Evolutionary conservation across 768 basidiomycete genomes (phyloP), one percentile per base, ranked within the genome.

Genomic region (Termitomyces sp.): DNA sequence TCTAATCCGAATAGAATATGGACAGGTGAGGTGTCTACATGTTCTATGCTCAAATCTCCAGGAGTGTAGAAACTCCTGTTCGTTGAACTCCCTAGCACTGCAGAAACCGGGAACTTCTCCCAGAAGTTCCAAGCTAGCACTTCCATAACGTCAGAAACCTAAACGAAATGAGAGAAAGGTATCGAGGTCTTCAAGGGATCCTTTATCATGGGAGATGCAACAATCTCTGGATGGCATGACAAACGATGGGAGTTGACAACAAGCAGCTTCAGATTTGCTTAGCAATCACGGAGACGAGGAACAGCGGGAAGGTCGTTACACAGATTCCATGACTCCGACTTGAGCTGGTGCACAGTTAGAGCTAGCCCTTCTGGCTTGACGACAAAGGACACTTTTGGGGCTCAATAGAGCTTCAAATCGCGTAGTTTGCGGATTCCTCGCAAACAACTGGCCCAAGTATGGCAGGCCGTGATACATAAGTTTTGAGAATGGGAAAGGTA

Each of bases 181-280:
- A 18, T 63, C 61, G 18, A 65, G 50, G 22, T 52, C 44, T 10
- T 52, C 40, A 56, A 45, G 16, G 47, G 40, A 13, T 48, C 55
- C 20, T 53, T n/a, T 16, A 28, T 55, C 3, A 47, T 48, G 33
- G 57, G 47, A 16, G 44, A 59, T 20, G 54, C 56, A 40, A 52
- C 60, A 2, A 60, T 35, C 2, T 65, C 66, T 3, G 64, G 63
- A n/a, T 65, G 57, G 47, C 61, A 65, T 1, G 60, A 56, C 11
- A 63, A 62, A 40, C 66, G 58, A 44, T 66, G 66, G 24, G 60
- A 55, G 47, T 66, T 66, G 41, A 69, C 44, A 1, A 62, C 46
- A 20, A 67, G 64, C 10, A 47, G 55, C 38, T 49, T 55, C 24
- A 65, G 55, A 11, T 54, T 52, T 33, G 65, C 11, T 54, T 55